phyloP scores from a whole-genome alignment of 768 basidiomycete species.

The Pulveroboletus sp. region DNA sequence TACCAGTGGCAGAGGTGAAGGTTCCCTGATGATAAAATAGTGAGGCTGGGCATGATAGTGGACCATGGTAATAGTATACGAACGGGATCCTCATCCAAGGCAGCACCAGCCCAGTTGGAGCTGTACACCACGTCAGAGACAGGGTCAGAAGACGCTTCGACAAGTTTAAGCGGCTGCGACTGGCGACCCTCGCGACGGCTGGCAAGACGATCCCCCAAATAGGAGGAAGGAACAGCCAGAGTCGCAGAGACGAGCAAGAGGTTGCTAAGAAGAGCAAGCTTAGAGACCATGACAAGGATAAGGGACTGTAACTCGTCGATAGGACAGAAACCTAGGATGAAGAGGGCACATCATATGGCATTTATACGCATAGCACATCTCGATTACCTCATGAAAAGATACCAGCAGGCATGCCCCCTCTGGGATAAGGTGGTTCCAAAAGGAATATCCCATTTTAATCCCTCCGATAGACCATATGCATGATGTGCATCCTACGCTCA shows the following conservation, averaged over 20 bases:
- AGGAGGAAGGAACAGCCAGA: constrained; percentile 16
- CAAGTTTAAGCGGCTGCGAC: too few relatives aligned
- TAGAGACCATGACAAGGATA: constrained; percentile 15
- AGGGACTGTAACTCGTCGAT: constrained; percentile 1
- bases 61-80: neutral
- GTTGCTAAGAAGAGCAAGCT: constrained; percentile 9
- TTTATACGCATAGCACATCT: constrained; percentile 11
- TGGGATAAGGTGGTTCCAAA: neutral
- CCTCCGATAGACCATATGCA: neutral
- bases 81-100: constrained; percentile 7
- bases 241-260: constrained; percentile 17
- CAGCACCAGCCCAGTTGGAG: constrained; percentile 19
- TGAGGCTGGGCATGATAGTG: neutral
- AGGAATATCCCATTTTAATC: neutral
- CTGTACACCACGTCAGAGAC: constrained; percentile 12
- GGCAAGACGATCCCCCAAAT: constrained; percentile 7
- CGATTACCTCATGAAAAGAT: constrained; percentile 1
- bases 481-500: too few relatives aligned
- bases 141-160: neutral
- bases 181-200: constrained; percentile 11
- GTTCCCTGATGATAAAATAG: constrained; percentile 10
- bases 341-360: neutral
- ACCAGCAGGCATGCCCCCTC: neutral
- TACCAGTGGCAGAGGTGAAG: constrained; percentile 16
- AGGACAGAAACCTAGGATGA: neutral